Percentiles rank a stretch among this genome's conserved stretches.
Evolutionary conservation across 768 basidiomycete species (phyloP).

Genomic region (Termitomyces eurrhizus): DNA sequence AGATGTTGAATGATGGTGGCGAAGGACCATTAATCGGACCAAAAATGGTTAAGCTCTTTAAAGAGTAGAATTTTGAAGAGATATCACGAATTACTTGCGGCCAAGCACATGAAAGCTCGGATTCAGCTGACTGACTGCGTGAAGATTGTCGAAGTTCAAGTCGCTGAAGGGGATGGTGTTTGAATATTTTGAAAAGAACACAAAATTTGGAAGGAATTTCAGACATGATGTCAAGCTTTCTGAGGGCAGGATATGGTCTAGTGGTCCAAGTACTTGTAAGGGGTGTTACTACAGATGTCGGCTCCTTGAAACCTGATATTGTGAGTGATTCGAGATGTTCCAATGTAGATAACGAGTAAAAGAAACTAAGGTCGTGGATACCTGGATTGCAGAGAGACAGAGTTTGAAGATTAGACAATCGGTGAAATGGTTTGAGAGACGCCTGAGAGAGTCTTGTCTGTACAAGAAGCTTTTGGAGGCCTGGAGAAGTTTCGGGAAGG

Average conservation of each 20-base stretch:
- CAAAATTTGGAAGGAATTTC: not conserved
- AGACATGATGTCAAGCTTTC: not conserved
- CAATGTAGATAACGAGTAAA: not conserved
- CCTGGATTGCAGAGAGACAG: not conserved
- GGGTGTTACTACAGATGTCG: not conserved
- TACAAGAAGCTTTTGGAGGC: not conserved
- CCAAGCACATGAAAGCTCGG: not conserved
- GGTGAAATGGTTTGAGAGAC: not conserved
- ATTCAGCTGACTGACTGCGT: not conserved
- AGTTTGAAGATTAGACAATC: not conserved
- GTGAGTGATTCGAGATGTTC: constrained; percentile 1
- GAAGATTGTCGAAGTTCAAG: not conserved
- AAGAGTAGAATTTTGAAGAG: not conserved
- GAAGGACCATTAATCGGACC: not conserved
- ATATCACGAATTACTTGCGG: not conserved
- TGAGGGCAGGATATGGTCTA: constrained; percentile 2
- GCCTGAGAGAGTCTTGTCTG: not conserved
- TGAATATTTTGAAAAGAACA: constrained; percentile 2
- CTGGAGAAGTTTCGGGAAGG: not conserved
- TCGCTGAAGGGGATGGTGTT: constrained; percentile 4
- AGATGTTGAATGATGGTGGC: not conserved
- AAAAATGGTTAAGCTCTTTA: constrained; percentile 4
- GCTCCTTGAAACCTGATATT: not conserved
- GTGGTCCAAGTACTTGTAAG: not conserved
- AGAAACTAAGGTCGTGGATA: constrained; percentile 2